Conservation (phyloP, 2,329 filamentous ascomycete species). For the Ascochyta fabae region DNA sequence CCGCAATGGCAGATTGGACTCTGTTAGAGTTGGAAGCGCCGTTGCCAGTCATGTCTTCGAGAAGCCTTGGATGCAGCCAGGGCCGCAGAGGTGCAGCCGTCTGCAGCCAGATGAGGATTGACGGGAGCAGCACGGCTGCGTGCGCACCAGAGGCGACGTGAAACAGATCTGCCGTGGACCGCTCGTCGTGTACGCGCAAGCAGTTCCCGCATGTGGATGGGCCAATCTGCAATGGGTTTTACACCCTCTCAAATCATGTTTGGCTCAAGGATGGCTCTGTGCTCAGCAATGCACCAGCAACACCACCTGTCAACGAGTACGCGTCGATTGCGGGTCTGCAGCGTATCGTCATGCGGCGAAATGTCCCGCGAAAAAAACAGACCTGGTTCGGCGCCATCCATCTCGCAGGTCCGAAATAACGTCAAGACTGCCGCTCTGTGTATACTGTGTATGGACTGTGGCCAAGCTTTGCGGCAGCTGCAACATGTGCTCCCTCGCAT, state of each 20-base stretch:
- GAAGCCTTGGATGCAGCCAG: not conserved
- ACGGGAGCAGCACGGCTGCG: conserved; percentile 26
- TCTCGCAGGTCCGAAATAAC: conserved; percentile 11
- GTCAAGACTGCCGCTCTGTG: not conserved
- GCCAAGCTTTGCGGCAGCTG: conserved; percentile 7
- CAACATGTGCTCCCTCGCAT: conserved; percentile 17
- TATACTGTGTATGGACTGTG: not conserved
- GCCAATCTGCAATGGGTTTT: conserved; percentile 13
- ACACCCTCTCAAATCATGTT: conserved; percentile 5
- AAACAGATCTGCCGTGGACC: conserved; percentile 43
- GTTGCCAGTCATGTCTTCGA: conserved; percentile 21
- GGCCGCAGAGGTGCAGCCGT: not conserved
- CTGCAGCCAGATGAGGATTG: conserved; percentile 23
- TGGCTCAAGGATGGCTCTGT: conserved; percentile 1
- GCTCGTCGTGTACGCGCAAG: conserved; percentile 41
- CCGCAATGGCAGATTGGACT: not conserved
- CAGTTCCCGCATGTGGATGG: conserved; percentile 17
- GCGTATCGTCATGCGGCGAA: conserved; percentile 12
- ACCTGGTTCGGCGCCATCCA: not conserved
- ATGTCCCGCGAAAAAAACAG: not conserved
- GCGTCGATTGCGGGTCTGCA: conserved; percentile 14
- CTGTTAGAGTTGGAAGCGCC: conserved; percentile 16
- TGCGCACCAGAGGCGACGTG: conserved; percentile 26
- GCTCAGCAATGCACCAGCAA: conserved; percentile 3
- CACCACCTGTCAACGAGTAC: conserved; percentile 10